phyloP scores from a whole-genome alignment of 2,329 filamentous ascomycete genomes.

The Fusarium musae region DNA sequence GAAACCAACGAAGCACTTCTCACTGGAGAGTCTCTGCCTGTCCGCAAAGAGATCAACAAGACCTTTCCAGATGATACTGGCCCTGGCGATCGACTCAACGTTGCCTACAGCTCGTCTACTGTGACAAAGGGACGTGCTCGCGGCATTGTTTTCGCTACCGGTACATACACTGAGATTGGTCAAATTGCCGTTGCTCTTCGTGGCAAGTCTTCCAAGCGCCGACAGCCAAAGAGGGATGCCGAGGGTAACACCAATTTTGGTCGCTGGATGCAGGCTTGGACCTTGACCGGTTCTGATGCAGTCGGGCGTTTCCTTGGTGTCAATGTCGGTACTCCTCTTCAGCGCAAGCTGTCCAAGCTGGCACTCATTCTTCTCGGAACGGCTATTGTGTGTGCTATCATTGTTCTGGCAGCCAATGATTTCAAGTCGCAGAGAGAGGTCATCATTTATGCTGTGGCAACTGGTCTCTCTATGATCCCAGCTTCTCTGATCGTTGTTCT shows the following conservation, averaged over 20 bases:
- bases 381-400: slow-evolving; percentile 74
- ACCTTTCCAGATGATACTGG: slow-evolving; percentile 56
- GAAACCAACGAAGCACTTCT: slow-evolving; percentile 75
- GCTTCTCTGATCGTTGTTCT: slow-evolving; percentile 62
- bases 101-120: slow-evolving; percentile 71
- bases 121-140: slow-evolving; percentile 70
- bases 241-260: slow-evolving; percentile 51
- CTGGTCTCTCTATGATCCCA: slow-evolving; percentile 62
- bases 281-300: slow-evolving; percentile 60
- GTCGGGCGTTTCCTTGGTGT: slow-evolving; percentile 73
- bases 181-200: slow-evolving; percentile 65
- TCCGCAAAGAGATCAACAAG: slow-evolving; percentile 61
- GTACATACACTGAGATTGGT: slow-evolving; percentile 71
- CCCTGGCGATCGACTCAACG: slow-evolving; percentile 69
- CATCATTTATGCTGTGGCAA: slow-evolving; percentile 64
- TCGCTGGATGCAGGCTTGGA: slow-evolving; percentile 51
- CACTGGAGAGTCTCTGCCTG: slow-evolving; percentile 72
- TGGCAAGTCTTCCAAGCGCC: slow-evolving; percentile 49
- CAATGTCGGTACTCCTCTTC: slow-evolving; percentile 75
- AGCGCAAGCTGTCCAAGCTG: slow-evolving; percentile 74
- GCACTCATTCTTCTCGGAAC: slow-evolving; percentile 73
- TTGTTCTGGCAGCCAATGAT: slow-evolving; percentile 74
- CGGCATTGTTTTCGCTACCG: slow-evolving; percentile 70
- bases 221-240: slow-evolving; percentile 56
- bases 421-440: slow-evolving; percentile 66